phyloP scores from a whole-genome alignment of 2,329 filamentous ascomycete species.

The Rutstroemia sp. region DNA sequence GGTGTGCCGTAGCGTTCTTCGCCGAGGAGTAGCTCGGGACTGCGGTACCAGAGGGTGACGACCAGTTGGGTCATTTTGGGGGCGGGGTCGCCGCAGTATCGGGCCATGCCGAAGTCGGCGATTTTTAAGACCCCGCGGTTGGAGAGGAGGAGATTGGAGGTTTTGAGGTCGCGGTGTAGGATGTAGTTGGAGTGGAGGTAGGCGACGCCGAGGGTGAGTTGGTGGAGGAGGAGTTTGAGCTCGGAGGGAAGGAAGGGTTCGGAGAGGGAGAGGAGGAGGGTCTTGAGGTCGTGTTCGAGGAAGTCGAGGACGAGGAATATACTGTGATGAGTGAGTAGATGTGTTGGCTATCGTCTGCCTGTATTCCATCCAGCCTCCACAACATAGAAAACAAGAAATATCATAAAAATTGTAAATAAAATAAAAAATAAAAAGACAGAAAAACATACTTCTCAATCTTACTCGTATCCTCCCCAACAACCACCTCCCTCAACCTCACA shows the following conservation, averaged over 20 bases:
- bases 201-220: constrained; percentile 71
- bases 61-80: constrained; percentile 83
- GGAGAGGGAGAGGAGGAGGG: constrained; percentile 85
- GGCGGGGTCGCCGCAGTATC: constrained; percentile 74
- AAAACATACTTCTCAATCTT: constrained; percentile 47
- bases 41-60: constrained; percentile 94
- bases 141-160: constrained; percentile 87
- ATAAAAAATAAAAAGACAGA: neutral
- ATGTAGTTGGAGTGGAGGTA: constrained; percentile 90
- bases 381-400: neutral
- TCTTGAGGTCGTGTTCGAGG: constrained; percentile 92
- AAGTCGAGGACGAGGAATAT: constrained; percentile 97
- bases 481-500: constrained; percentile 74
- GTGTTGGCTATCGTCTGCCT: constrained; percentile 12
- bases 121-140: constrained; percentile 93
- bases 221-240: constrained; percentile 80
- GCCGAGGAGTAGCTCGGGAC: constrained; percentile 84
- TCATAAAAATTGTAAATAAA: constrained; percentile 7
- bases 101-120: constrained; percentile 96
- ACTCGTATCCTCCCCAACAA: constrained; percentile 58
- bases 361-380: neutral
- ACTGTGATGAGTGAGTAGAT: constrained; percentile 41
- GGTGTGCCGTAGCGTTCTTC: constrained; percentile 64
- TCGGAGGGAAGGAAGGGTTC: constrained; percentile 91
- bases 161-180: constrained; percentile 88